Percentiles rank a stretch among this genome's conserved stretches.
These are phyloP conservation scores for Corymbia calophylla DNA, from an alignment of 441 rosid species.

Conservation along the genomic window DNA sequence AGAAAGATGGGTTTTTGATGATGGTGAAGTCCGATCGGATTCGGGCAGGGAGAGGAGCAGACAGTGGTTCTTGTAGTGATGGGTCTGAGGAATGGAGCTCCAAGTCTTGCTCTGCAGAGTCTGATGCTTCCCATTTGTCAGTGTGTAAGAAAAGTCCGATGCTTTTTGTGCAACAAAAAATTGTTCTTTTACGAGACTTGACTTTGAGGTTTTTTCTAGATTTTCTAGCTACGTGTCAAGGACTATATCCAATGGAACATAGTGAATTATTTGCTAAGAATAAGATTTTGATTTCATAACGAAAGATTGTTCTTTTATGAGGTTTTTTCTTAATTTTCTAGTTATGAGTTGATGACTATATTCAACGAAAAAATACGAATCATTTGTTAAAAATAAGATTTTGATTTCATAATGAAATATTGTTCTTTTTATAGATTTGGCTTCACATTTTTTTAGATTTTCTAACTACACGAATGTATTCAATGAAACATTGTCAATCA, in stretches of 20 bases:
- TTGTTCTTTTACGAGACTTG: no score
- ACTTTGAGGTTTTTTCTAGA: background rate
- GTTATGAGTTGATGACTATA: no score
- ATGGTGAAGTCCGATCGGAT: background rate
- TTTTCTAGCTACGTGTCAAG: background rate
- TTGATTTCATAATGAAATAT: no score
- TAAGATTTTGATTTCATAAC: background rate
- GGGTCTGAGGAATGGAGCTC: background rate
- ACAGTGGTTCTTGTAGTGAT: background rate
- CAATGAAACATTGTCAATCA: no score
- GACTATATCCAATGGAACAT: background rate
- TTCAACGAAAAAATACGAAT: no score
- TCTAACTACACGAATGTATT: no score
- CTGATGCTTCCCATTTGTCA: background rate
- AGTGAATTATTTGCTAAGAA: background rate
- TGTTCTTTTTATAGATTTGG: no score
- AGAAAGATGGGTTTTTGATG: background rate
- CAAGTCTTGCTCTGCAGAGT: accelerated
- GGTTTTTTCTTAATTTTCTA: no score
- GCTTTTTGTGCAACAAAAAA: background rate
- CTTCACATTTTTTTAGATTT: no score
- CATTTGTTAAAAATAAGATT: no score
- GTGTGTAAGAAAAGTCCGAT: background rate
- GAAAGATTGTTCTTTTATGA: no score
- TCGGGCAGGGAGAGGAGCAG: background rate